Percentiles rank a stretch among this genome's conserved stretches.
These are phyloP conservation scores for Vitis labrusca DNA, from an alignment of 164 flowering plant genomes.

Conservation along the genomic window DNA sequence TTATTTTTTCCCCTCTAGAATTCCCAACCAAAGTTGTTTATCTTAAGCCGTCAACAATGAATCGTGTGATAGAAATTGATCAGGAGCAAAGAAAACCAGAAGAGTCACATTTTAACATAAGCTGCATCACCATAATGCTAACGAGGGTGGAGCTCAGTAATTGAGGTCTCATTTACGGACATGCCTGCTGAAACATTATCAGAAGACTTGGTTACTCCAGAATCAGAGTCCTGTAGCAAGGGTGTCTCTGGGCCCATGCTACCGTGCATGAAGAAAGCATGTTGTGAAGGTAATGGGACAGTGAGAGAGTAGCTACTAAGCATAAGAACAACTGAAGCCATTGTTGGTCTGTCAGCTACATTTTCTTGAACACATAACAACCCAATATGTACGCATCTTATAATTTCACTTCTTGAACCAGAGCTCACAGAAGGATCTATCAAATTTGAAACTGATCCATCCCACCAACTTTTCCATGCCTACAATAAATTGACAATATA, in stretches of 20 bases:
- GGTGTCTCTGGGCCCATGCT: slow-evolving; percentile 6
- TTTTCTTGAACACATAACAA: slow-evolving; percentile 52
- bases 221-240: neutral
- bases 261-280: slow-evolving; percentile 22
- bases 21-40: no score
- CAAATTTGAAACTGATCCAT: slow-evolving; percentile 25
- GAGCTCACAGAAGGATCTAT: slow-evolving; percentile 28
- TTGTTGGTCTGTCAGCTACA: slow-evolving; percentile 39
- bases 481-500: slow-evolving; percentile 8
- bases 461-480: slow-evolving; percentile 55
- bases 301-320: slow-evolving; percentile 31
- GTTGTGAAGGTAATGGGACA: slow-evolving; percentile 36
- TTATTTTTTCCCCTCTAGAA: no score
- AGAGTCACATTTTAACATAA: no score
- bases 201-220: neutral
- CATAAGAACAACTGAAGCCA: slow-evolving; percentile 44
- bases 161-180: slow-evolving; percentile 12
- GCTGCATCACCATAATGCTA: neutral
- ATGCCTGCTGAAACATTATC: neutral
- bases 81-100: no score
- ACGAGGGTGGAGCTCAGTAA: slow-evolving; percentile 17
- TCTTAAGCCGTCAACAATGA: no score
- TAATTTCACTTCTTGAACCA: slow-evolving; percentile 25
- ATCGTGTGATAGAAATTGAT: no score
- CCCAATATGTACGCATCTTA: slow-evolving; percentile 49